Base-by-base conservation (phyloP, 805 yeast genomes). In the Alloascoidea africana region DNA sequence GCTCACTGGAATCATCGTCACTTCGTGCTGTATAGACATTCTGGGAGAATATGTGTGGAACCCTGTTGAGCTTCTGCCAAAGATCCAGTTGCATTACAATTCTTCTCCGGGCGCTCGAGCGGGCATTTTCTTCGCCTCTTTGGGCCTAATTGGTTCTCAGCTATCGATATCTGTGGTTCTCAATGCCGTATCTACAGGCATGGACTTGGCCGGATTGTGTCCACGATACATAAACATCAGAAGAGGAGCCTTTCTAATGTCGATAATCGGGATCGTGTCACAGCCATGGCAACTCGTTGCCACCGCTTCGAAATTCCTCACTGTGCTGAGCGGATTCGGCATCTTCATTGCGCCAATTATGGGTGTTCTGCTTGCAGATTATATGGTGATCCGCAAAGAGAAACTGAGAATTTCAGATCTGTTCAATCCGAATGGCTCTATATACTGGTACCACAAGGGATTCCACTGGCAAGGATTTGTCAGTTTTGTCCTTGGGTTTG, bases 361-460 rank as follows among this genome's bases (percentile, higher is more conserved):
- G 14, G 65, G 59, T 1, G 49, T 66, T 34, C 46, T 55, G 35
- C 40, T 56, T 17, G 52, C 60, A 33, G 71, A 66, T 36, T 63
- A 46, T 44, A 59, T 51, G 49, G 33, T 64, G 1, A 55, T 65
- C 5, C 54, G 73, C 46, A 50, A 55, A 17, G 49, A 58, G 39
- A 53, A 58, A 38, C 37, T 68, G 38, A 56, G 60, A 42, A 46
- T 70, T 18, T 46, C 57, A 3, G 66, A 69, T 39, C 47, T 66
- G 36, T 70, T 57, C 48, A 48, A 51, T 3, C 48, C 50, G 14
- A 41, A 48, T 18, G 42, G 48, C 4, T 63, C 65, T 4, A 54
- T 53, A 18, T 70, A 66, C 46, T 66, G 62, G 58, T 62, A 62
- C 48, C 50, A 49, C 41, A 42, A 51, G 19, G 75, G 74, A 5